Conservation (phyloP, 2,329 filamentous ascomycete species). For the Alternaria alternata region DNA sequence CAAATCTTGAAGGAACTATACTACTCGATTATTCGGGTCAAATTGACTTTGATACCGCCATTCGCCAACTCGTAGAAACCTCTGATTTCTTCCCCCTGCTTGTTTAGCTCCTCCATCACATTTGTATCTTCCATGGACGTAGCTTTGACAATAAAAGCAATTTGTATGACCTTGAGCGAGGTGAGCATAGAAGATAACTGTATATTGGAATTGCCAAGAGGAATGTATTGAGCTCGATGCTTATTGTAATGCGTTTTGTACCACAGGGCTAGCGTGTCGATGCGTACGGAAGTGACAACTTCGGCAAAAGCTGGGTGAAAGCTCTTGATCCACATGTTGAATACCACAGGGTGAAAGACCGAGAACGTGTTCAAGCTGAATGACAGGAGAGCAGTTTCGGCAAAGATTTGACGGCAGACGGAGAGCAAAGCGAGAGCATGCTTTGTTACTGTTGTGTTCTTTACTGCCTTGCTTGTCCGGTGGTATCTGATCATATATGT, state of each 20-base stretch:
- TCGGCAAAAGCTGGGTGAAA: not conserved
- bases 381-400: constrained; percentile 6
- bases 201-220: not conserved
- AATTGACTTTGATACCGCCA: not conserved
- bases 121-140: not conserved
- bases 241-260: not conserved
- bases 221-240: not conserved
- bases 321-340: not conserved
- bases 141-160: not conserved
- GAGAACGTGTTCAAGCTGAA: not conserved
- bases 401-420: constrained; percentile 17
- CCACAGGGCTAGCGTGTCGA: not conserved
- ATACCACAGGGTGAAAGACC: not conserved
- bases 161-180: not conserved
- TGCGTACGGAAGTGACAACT: not conserved
- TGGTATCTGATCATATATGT: constrained; percentile 9
- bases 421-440: not conserved
- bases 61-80: not conserved
- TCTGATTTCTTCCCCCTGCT: not conserved
- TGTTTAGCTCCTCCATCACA: not conserved
- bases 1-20: not conserved
- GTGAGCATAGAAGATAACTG: not conserved
- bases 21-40: not conserved
- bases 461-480: not conserved
- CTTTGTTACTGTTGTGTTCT: not conserved